These are phyloP conservation scores for Adenanthera pavonina DNA, from an alignment of 306 rosid genomes.

Conservation along the genomic window DNA sequence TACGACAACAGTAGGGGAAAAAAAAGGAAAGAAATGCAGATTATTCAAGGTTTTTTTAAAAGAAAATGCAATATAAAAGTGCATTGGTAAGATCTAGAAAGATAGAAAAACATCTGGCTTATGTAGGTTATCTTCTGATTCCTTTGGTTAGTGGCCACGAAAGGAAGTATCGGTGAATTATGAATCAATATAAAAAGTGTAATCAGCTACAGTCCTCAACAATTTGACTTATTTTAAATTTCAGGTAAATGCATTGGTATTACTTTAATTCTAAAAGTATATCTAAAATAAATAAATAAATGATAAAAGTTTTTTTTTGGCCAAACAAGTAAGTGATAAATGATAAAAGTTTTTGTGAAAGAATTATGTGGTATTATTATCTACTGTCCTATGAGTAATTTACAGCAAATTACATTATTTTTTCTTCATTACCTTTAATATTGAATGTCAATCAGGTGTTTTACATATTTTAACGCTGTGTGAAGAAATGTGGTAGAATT, in stretches of 20 bases:
- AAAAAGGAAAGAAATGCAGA: neutral
- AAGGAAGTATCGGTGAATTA: constrained; percentile 7
- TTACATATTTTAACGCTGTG: neutral
- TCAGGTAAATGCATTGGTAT: too few relatives aligned
- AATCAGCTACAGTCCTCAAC: too few relatives aligned
- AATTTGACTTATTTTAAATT: too few relatives aligned
- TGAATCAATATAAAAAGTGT: too few relatives aligned
- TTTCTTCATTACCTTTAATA: neutral
- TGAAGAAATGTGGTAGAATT: neutral
- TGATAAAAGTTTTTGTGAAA: too few relatives aligned
- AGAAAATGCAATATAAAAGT: neutral
- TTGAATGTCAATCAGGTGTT: neutral
- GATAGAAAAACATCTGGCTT: neutral
- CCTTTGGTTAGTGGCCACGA: neutral
- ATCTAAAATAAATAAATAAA: too few relatives aligned
- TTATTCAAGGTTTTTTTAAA: neutral
- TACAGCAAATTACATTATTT: neutral
- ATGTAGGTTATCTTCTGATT: neutral
- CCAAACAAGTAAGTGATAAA: too few relatives aligned
- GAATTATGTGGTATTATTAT: too few relatives aligned
- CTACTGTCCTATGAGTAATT: neutral
- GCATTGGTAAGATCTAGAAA: neutral
- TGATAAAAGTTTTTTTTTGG: too few relatives aligned
- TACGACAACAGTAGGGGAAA: neutral
- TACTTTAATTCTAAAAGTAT: too few relatives aligned